A percentile compares a stretch with the other conserved stretches of the same genome.
Conservation (phyloP, 192 early-diverging fungal species). For the Endogone sp. region DNA sequence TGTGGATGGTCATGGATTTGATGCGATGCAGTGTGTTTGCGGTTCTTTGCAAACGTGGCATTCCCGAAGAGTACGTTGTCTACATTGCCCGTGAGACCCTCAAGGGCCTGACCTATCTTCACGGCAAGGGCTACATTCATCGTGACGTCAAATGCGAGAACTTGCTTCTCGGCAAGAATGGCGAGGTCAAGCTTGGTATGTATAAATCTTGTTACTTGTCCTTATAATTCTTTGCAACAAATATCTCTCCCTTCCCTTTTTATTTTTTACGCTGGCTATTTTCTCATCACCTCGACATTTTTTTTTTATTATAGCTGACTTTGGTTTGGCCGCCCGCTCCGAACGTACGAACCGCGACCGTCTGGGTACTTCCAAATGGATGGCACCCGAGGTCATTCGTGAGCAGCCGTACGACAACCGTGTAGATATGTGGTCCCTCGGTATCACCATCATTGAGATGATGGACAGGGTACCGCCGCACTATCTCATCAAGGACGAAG, state of each 20-base stretch:
- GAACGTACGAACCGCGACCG: constrained; percentile 23
- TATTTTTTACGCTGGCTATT: too few species aligned
- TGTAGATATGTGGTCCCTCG: constrained; percentile 51
- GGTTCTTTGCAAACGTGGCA: constrained; percentile 32
- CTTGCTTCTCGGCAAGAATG: constrained; percentile 33
- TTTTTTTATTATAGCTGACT: constrained; percentile 26
- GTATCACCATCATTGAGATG: constrained; percentile 44
- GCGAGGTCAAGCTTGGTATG: constrained; percentile 42
- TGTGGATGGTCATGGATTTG: constrained; percentile 40
- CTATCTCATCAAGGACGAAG: constrained; percentile 35
- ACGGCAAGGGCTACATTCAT: constrained; percentile 36
- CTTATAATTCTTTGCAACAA: not conserved
- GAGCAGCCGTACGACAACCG: constrained; percentile 39
- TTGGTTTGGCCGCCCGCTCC: constrained; percentile 29
- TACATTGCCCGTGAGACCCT: constrained; percentile 32
- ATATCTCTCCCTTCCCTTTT: constrained; percentile 1
- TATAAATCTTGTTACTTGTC: too few species aligned
- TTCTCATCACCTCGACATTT: too few species aligned
- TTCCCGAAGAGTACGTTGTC: constrained; percentile 35
- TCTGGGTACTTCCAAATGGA: constrained; percentile 39
- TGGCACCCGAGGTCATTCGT: constrained; percentile 48
- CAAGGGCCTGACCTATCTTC: constrained; percentile 35
- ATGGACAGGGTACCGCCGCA: constrained; percentile 44
- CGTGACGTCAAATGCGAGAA: constrained; percentile 48
- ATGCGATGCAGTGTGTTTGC: constrained; percentile 37